Conservation (phyloP, 139 green algal genomes). For the Chlorella sp. region DNA sequence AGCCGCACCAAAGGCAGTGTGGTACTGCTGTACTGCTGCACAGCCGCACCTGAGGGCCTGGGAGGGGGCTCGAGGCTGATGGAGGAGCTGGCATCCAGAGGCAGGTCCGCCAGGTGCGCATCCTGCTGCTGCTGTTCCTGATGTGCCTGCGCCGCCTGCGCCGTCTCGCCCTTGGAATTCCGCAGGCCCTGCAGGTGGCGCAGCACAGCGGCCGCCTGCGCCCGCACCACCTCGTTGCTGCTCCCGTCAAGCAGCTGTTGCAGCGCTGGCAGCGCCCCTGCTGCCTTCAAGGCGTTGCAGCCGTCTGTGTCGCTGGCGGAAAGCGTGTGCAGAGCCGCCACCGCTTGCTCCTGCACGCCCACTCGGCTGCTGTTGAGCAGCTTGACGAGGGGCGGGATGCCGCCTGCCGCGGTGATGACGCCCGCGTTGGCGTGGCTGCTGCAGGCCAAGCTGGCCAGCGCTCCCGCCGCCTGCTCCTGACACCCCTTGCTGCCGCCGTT, state of each 20-base stretch:
- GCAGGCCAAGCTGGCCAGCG: not conserved
- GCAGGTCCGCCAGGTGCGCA: too few relatives aligned
- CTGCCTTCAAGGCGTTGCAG: not conserved
- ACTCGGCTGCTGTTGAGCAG: not conserved
- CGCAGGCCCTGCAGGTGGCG: not conserved
- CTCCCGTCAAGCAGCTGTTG: not conserved
- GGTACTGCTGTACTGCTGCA: too few relatives aligned
- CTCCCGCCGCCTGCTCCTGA: not conserved
- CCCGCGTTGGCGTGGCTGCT: not conserved
- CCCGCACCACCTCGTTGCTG: not conserved
- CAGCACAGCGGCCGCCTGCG: not conserved
- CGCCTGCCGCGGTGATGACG: not conserved
- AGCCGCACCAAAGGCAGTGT: too few relatives aligned
- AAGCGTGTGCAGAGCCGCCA: not conserved
- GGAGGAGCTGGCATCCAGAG: too few relatives aligned
- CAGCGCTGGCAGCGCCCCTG: not conserved
- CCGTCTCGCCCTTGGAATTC: not conserved
- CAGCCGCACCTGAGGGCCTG: too few relatives aligned
- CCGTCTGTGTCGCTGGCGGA: not conserved
- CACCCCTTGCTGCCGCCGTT: not conserved
- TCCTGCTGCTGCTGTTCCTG: not conserved
- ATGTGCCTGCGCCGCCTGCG: not conserved
- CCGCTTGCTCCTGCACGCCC: not conserved
- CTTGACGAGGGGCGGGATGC: not conserved
- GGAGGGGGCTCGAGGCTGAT: too few relatives aligned